A percentile compares a stretch with the other conserved stretches of the same genome.
phyloP scores from a whole-genome alignment of 2,329 filamentous ascomycete species.

The Cercospora janseana region DNA sequence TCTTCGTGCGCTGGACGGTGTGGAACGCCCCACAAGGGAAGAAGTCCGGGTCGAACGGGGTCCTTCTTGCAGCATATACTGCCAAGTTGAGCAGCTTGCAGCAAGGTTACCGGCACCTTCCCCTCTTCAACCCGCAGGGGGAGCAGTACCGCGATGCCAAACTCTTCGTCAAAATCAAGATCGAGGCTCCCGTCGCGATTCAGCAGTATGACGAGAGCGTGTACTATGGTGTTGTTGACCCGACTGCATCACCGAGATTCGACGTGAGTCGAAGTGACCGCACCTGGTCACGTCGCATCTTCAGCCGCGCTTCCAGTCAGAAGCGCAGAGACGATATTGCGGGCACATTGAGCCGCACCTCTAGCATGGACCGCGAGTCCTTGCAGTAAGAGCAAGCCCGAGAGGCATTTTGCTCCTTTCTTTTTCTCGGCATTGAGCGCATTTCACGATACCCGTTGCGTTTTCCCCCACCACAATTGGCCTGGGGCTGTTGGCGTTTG shows the following conservation, averaged over 20 bases:
- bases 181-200: conserved; percentile 43
- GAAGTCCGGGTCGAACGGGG: conserved; percentile 58
- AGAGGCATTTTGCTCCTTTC: conserved; percentile 2
- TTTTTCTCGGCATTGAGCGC: conserved; percentile 7
- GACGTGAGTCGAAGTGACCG: conserved; percentile 34
- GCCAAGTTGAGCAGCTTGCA: conserved; percentile 87
- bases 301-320: conserved; percentile 46
- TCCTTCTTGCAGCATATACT: conserved; percentile 80
- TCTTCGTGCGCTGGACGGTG: conserved; percentile 91
- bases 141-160: conserved; percentile 95
- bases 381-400: conserved; percentile 25
- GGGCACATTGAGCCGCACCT: conserved; percentile 35
- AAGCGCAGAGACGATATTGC: conserved; percentile 34
- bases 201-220: conserved; percentile 31
- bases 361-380: conserved; percentile 37
- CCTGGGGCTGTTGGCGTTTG: conserved; percentile 20
- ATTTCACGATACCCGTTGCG: conserved; percentile 18
- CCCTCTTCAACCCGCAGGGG: conserved; percentile 81
- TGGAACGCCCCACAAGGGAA: conserved; percentile 79
- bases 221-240: conserved; percentile 31
- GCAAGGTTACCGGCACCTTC: conserved; percentile 88
- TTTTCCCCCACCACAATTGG: conserved; percentile 10
- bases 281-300: conserved; percentile 45
- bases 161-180: conserved; percentile 83
- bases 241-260: conserved; percentile 33